phyloP scores from a whole-genome alignment of 345 rosid species.

The Melaleuca alternifolia region DNA sequence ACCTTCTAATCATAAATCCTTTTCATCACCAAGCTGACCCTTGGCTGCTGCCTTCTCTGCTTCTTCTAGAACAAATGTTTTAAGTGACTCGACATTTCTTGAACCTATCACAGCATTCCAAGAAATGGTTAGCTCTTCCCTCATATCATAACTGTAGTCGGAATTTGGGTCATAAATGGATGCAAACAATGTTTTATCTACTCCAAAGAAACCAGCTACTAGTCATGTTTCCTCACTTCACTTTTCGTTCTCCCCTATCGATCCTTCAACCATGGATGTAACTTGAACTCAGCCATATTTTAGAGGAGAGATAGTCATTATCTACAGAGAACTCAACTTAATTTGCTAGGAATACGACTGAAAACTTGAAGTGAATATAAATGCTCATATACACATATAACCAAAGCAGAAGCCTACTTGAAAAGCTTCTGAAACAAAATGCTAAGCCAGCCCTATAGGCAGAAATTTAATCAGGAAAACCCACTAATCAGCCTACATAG shows the following conservation, averaged over 20 bases:
- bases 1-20: conserved; percentile 39
- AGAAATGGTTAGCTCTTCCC: neutral
- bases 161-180: neutral
- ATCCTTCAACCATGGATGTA: neutral
- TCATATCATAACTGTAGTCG: neutral
- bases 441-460: neutral
- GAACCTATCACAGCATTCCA: conserved; percentile 30
- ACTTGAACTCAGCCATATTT: neutral
- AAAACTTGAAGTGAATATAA: neutral
- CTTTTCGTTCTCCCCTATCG: neutral
- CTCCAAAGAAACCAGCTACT: neutral
- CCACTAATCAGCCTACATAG: neutral
- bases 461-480: neutral
- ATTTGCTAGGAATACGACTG: neutral
- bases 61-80: conserved; percentile 65
- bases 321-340: neutral
- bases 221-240: neutral
- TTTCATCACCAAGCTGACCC: conserved; percentile 42
- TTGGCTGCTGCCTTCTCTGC: conserved; percentile 81
- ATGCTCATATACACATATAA: neutral
- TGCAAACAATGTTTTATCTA: neutral
- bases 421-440: neutral
- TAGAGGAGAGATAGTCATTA: neutral
- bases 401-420: neutral
- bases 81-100: conserved; percentile 70